These are phyloP conservation scores for Phaseolus lunatus DNA, from an alignment of 306 rosid genomes.

Conservation along the genomic window DNA sequence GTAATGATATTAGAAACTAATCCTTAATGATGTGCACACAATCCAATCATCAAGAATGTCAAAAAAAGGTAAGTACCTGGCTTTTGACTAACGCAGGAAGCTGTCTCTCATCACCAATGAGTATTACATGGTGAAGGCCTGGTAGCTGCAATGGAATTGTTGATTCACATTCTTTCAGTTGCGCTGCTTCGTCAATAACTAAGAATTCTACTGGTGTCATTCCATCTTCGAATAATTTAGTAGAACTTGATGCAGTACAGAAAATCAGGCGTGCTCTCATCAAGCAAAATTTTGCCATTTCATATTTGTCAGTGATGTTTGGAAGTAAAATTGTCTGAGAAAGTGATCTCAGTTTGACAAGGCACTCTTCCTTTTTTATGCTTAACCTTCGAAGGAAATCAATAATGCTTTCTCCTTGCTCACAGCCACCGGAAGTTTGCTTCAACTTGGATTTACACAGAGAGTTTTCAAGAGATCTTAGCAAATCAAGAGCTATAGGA, in stretches of 20 bases:
- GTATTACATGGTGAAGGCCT: constrained; percentile 52
- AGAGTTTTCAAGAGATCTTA: constrained; percentile 31
- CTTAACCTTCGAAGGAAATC: constrained; percentile 26
- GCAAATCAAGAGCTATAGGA: constrained; percentile 40
- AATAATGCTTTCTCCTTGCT: not conserved
- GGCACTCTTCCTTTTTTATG: constrained; percentile 10
- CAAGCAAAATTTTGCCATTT: constrained; percentile 48
- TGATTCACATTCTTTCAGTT: constrained; percentile 68
- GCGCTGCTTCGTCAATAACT: constrained; percentile 70
- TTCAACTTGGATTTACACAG: constrained; percentile 28
- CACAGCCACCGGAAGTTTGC: not conserved
- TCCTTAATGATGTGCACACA: constrained; percentile 1
- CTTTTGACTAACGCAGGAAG: constrained; percentile 65
- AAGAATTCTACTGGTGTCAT: constrained; percentile 43
- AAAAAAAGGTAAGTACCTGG: constrained; percentile 48
- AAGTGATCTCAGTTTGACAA: constrained; percentile 42
- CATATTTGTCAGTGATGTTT: not conserved
- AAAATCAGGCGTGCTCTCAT: constrained; percentile 54
- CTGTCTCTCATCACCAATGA: constrained; percentile 64
- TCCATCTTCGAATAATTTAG: constrained; percentile 36
- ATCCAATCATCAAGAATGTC: constrained; percentile 12
- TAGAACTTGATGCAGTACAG: constrained; percentile 61
- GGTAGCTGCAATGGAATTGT: constrained; percentile 59
- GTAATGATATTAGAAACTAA: not conserved
- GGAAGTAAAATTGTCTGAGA: constrained; percentile 42